Evolutionary conservation across 2,329 filamentous ascomycete species (phyloP).

Genomic region (Fusarium sarcochroum): DNA sequence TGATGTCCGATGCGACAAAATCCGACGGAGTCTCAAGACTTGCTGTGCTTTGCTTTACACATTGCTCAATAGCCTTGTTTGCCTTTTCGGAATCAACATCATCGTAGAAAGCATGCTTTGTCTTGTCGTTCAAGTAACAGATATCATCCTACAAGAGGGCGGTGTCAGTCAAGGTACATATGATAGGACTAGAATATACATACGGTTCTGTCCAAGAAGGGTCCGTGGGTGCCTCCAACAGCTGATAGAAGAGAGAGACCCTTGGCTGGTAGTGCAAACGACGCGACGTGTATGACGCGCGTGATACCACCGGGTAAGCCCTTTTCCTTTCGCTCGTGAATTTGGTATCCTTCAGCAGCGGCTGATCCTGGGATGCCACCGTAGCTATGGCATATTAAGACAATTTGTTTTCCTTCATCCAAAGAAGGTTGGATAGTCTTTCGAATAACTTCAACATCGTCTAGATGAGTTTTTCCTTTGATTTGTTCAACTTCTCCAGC

Average conservation of each 20-base stretch:
- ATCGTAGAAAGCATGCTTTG: slow-evolving; percentile 16
- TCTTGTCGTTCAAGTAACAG: slow-evolving; percentile 10
- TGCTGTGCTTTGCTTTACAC: slow-evolving; percentile 34
- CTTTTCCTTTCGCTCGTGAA: slow-evolving; percentile 44
- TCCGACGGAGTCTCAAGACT: slow-evolving; percentile 31
- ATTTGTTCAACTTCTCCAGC: background rate
- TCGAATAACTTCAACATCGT: slow-evolving; percentile 18
- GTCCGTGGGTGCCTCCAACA: background rate
- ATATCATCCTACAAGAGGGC: slow-evolving; percentile 2
- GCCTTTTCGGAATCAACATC: background rate
- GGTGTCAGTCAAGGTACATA: fast-evolving
- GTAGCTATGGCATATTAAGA: slow-evolving; percentile 45
- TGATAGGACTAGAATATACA: background rate
- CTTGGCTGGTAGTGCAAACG: slow-evolving; percentile 43
- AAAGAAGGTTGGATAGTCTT: background rate
- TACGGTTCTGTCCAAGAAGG: slow-evolving; percentile 24
- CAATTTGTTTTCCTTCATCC: slow-evolving; percentile 1
- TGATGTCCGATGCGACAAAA: slow-evolving; percentile 44
- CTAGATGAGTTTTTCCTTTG: slow-evolving; percentile 10
- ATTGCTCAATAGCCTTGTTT: background rate
- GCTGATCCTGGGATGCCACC: slow-evolving; percentile 52
- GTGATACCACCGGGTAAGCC: slow-evolving; percentile 50
- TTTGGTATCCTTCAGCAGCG: slow-evolving; percentile 43
- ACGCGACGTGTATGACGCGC: slow-evolving; percentile 47
- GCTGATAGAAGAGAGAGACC: slow-evolving; percentile 3